These are phyloP conservation scores for Podaxis mareebaensis DNA, from an alignment of 768 basidiomycete genomes.

Conservation along the genomic window DNA sequence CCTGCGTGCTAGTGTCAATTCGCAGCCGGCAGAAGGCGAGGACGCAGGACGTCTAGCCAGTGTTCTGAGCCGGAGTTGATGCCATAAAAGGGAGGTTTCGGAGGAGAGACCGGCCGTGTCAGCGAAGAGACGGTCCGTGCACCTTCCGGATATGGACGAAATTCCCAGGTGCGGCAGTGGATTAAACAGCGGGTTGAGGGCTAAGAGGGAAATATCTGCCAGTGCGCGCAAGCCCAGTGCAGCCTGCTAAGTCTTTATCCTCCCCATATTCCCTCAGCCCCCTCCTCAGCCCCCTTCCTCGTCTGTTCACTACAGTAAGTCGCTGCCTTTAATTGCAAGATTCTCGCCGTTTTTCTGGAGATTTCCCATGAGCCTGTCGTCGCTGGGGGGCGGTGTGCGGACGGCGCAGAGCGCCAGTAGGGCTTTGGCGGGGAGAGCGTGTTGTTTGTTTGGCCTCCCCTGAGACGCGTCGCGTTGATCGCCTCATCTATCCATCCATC, in stretches of 20 bases:
- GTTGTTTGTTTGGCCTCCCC: conserved; percentile 25
- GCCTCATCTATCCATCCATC: conserved; percentile 6
- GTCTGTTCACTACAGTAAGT: conserved; percentile 3
- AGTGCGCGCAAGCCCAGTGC: conserved; percentile 14
- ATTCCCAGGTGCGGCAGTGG: conserved; percentile 13
- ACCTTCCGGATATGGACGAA: conserved; percentile 6
- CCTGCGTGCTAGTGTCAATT: too few relatives aligned
- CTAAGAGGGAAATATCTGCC: conserved; percentile 13
- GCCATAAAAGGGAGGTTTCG: not conserved
- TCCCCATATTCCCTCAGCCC: not conserved
- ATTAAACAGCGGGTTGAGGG: conserved; percentile 14
- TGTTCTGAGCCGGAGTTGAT: not conserved
- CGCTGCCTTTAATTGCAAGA: not conserved
- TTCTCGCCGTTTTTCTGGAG: conserved; percentile 10
- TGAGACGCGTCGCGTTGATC: conserved; percentile 27
- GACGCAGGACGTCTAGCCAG: not conserved
- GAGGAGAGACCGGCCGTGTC: not conserved
- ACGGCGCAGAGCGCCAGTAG: conserved; percentile 17
- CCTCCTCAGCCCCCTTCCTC: not conserved
- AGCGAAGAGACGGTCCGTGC: conserved; percentile 12
- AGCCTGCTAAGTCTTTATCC: conserved; percentile 13
- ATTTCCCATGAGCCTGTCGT: not conserved
- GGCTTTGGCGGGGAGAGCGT: conserved; percentile 10
- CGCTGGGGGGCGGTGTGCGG: not conserved
- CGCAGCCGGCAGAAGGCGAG: not conserved